Conservation (phyloP, 176 grass and related monocot genomes). For the Coix lacrymajobi region DNA sequence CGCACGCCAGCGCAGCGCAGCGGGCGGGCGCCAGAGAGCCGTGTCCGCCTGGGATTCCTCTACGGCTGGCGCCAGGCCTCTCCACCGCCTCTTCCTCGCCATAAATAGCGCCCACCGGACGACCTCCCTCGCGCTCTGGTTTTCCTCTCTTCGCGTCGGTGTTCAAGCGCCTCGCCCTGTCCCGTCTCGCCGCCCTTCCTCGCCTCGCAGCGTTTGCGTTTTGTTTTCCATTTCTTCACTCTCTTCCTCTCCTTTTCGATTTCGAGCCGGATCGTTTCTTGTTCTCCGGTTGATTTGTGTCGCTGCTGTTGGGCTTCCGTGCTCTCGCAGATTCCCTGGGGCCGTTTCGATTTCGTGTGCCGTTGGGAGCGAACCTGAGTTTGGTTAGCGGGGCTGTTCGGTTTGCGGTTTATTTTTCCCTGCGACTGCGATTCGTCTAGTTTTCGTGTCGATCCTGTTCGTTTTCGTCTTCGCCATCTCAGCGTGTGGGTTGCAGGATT, state of each 20-base stretch:
- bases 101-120: slow-evolving; percentile 1
- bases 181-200: not conserved
- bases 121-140: not conserved
- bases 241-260: not conserved
- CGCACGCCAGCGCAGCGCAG: slow-evolving; percentile 2
- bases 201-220: not conserved
- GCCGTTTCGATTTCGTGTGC: not conserved
- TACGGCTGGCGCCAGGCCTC: slow-evolving; percentile 9
- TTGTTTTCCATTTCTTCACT: not conserved
- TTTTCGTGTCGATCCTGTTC: not conserved
- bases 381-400: not conserved
- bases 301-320: not conserved
- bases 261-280: not conserved
- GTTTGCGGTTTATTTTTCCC: not conserved
- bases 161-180: not conserved
- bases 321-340: not conserved
- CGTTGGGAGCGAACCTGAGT: not conserved
- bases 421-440: not conserved
- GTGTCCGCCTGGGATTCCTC: slow-evolving; percentile 17
- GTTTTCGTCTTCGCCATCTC: not conserved
- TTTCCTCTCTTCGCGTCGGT: not conserved
- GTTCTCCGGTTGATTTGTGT: not conserved
- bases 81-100: slow-evolving; percentile 9
- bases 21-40: not conserved
- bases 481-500: slow-evolving; percentile 18